Percentiles rank a stretch among this genome's conserved stretches.
These are phyloP conservation scores for Eucalyptus sp. DNA, from an alignment of 345 rosid species.

Conservation along the genomic window DNA sequence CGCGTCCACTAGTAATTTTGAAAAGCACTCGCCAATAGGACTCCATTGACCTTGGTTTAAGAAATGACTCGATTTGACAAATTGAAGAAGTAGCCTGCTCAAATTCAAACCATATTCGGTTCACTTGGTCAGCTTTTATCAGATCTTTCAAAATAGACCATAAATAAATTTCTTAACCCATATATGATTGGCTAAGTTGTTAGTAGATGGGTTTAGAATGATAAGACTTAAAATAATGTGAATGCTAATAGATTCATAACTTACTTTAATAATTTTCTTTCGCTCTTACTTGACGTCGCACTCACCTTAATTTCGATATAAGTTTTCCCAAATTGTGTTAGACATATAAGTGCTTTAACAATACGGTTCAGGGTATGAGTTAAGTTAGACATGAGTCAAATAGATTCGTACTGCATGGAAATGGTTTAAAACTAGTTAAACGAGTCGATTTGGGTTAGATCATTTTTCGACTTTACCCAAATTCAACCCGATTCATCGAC, in stretches of 20 bases:
- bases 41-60: not conserved
- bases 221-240: too few relatives aligned
- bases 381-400: not conserved
- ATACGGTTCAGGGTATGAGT: fast-evolving
- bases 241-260: too few relatives aligned
- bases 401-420: fast-evolving
- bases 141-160: not conserved
- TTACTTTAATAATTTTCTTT: fast-evolving
- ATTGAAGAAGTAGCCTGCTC: not conserved
- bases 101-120: too few relatives aligned
- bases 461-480: too few relatives aligned
- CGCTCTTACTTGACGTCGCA: fast-evolving
- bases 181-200: not conserved
- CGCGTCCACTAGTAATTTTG: not conserved
- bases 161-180: not conserved
- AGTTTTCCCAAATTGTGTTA: too few relatives aligned
- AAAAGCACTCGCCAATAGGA: not conserved
- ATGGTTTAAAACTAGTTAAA: too few relatives aligned
- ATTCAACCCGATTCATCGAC: fast-evolving
- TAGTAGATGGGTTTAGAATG: too few relatives aligned
- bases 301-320: too few relatives aligned
- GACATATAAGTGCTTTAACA: not conserved
- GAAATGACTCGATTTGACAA: too few relatives aligned
- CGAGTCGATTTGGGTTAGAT: fast-evolving
- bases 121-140: not conserved